Evolutionary conservation across 1,284 basidiomycete genomes (phyloP), one percentile per base, ranked within the genome.

Genomic region (Waitea zeae): DNA sequence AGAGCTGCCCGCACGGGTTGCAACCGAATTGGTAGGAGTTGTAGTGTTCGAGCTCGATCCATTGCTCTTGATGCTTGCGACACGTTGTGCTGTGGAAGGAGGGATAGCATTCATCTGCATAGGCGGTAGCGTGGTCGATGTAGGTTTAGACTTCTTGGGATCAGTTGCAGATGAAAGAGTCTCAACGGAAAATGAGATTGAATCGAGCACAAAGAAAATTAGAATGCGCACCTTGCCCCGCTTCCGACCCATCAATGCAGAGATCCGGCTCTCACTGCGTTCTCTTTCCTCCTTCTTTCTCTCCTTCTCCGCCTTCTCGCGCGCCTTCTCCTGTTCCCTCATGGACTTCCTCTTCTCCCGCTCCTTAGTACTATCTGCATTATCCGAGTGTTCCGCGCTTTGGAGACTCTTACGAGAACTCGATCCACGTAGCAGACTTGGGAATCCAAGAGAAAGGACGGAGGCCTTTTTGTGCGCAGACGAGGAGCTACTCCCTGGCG

Each of bases 151-250:
- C 50, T 76, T 80, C 54, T 75, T 77, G 39, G 73, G 68, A 42
- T 88, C 83, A 20, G n/a, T n/a, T n/a, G 77, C 71, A 12, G 84
- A 86, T 12, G 86, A 92, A 33, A 89, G 50, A 4, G 88, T 92
- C 84, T 92, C n/a, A n/a, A n/a, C n/a, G n/a, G n/a, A n/a, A n/a
- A n/a, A n/a, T n/a, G n/a, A n/a, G n/a, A 41, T 45, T 39, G 33
- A 27, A 3, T 38, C 36, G 36, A 33, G 3, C 33, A 18, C 37
- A 37, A 29, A 39, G 34, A 36, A 38, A 35, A 43, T 39, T 34
- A 40, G 41, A 34, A 36, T 34, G 47, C 59, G 50, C 49, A 92
- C 90, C 73, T 95, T 95, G 54, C 92, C 90, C 38, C 92, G 64
- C 50, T 81, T 89, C 46, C 90, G 64, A 20, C 86, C 82, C 62